phyloP scores from a whole-genome alignment of 257 asterid species.

The Asclepias syriaca region DNA sequence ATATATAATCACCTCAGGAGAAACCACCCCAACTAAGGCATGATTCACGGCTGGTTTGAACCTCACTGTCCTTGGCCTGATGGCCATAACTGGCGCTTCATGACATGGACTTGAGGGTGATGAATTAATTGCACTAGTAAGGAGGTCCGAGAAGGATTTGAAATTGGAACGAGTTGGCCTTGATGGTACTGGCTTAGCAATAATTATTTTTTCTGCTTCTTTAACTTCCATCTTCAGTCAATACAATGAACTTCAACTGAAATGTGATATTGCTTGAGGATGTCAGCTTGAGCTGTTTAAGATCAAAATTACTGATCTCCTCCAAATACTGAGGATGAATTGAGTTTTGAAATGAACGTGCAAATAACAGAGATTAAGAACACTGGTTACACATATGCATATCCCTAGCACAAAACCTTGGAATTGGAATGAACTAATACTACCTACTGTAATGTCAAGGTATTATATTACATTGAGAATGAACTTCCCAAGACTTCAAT shows the following conservation, averaged over 20 bases:
- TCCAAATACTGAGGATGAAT: neutral
- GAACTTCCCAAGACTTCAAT: neutral
- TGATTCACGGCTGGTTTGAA: constrained; percentile 35
- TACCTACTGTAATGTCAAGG: neutral
- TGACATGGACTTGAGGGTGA: constrained; percentile 34
- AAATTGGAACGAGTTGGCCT: constrained; percentile 51
- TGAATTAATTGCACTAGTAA: constrained; percentile 38
- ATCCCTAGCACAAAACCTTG: neutral
- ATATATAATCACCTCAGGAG: constrained; percentile 22
- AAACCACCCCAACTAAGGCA: constrained; percentile 12
- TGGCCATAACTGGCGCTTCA: constrained; percentile 39
- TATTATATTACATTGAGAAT: neutral
- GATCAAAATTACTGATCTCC: neutral
- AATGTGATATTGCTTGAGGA: neutral
- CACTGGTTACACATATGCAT: neutral
- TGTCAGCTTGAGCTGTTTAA: neutral
- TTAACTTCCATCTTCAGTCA: constrained; percentile 40
- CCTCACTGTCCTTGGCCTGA: constrained; percentile 61
- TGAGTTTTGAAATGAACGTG: neutral
- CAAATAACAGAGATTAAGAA: neutral
- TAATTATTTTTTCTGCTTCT: constrained; percentile 43
- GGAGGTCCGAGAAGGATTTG: constrained; percentile 47
- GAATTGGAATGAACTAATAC: neutral
- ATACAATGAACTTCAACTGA: neutral
- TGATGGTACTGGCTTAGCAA: constrained; percentile 80